These are phyloP conservation scores for Cucurbita moschata DNA, from an alignment of 306 rosid genomes.

Conservation along the genomic window DNA sequence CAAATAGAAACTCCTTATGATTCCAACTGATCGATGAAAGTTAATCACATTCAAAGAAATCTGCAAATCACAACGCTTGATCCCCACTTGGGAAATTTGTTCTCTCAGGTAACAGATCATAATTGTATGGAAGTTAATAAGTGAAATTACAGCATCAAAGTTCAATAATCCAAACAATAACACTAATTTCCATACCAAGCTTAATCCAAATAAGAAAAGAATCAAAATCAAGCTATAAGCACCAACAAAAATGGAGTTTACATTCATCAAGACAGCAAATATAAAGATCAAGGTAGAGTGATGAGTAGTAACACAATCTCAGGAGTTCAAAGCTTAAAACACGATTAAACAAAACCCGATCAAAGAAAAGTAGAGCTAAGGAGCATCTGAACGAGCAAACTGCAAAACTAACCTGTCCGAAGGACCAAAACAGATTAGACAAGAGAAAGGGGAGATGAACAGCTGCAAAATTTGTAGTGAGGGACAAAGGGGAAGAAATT, in stretches of 20 bases:
- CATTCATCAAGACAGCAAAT: background rate
- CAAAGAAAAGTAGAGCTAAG: background rate
- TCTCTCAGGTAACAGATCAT: background rate
- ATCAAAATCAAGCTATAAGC: background rate
- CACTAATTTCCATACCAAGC: background rate
- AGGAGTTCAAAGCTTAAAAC: background rate
- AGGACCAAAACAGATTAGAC: background rate
- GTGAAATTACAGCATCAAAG: background rate
- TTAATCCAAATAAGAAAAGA: background rate
- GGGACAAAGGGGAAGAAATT: slow-evolving; percentile 6
- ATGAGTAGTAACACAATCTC: background rate
- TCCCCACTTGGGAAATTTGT: background rate
- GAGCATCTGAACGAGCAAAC: background rate
- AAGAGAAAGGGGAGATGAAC: background rate
- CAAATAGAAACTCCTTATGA: background rate
- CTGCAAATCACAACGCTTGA: background rate
- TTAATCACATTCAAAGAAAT: background rate
- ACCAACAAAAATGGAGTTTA: background rate
- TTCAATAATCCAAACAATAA: background rate
- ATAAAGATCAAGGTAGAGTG: background rate
- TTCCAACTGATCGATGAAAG: background rate
- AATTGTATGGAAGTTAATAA: background rate
- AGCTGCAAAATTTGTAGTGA: slow-evolving; percentile 4
- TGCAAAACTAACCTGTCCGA: background rate
- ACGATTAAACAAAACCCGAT: background rate